phyloP scores from a whole-genome alignment of 2,329 filamentous ascomycete species.

The Talaromyces funiculosus region DNA sequence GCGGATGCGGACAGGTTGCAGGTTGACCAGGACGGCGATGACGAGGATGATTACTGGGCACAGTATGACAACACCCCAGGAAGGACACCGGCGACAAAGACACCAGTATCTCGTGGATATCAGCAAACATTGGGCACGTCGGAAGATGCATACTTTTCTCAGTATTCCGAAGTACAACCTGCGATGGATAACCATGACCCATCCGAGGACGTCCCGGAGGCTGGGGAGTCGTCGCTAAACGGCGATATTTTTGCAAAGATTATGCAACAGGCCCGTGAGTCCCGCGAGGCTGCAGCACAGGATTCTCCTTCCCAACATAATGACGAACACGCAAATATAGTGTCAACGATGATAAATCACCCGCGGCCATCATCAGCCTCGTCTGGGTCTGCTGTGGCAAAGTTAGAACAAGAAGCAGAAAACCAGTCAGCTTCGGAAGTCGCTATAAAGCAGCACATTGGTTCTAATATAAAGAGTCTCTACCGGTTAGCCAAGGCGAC shows the following conservation, averaged over 20 bases:
- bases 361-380: constrained; percentile 41
- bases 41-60: constrained; percentile 61
- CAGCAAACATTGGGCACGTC: constrained; percentile 34
- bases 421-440: constrained; percentile 51
- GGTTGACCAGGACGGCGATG: constrained; percentile 34
- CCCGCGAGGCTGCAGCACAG: constrained; percentile 19
- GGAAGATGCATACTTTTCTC: constrained; percentile 56
- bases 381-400: constrained; percentile 47
- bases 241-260: constrained; percentile 45
- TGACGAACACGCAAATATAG: constrained; percentile 16
- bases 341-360: constrained; percentile 32
- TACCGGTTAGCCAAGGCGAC: constrained; percentile 55
- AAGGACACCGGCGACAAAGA: constrained; percentile 43
- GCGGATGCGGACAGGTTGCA: constrained; percentile 18
- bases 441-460: constrained; percentile 59
- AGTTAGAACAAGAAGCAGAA: constrained; percentile 50
- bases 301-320: constrained; percentile 18
- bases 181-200: constrained; percentile 60
- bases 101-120: constrained; percentile 25
- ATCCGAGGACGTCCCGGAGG: constrained; percentile 46
- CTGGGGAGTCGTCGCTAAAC: constrained; percentile 49
- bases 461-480: constrained; percentile 58
- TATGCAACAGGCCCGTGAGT: constrained; percentile 24
- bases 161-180: constrained; percentile 59
- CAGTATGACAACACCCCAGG: constrained; percentile 54